Conservation (phyloP, 2,329 filamentous ascomycete genomes). For the Emergomyces orientalis region DNA sequence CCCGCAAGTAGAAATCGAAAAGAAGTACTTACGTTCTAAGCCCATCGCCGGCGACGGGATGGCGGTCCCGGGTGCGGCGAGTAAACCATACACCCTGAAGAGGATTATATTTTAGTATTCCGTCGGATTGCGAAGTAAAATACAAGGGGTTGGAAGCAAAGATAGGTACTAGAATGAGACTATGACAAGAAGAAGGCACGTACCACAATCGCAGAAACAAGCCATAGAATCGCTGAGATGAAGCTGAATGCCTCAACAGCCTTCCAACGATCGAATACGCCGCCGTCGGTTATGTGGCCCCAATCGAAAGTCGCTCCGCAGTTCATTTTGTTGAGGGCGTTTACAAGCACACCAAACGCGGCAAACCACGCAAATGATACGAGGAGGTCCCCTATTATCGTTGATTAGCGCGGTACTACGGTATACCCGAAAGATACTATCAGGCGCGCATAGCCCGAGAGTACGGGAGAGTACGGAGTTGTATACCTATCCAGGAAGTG, state of each 20-base stretch:
- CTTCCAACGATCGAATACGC: conserved; percentile 59
- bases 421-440: background rate
- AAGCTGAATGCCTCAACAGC: conserved; percentile 63
- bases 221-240: conserved; percentile 61
- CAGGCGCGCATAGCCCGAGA: background rate
- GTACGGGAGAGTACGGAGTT: background rate
- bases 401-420: conserved; percentile 8
- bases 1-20: conserved; percentile 20
- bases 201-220: conserved; percentile 52
- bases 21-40: conserved; percentile 4
- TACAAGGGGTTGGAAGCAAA: background rate
- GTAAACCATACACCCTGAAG: conserved; percentile 17
- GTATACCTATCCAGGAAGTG: conserved; percentile 53
- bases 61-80: conserved; percentile 13
- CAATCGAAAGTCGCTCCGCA: conserved; percentile 55
- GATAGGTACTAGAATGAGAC: background rate
- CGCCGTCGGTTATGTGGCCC: conserved; percentile 42
- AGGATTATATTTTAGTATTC: background rate
- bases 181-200: background rate
- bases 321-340: conserved; percentile 42
- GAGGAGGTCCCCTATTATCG: conserved; percentile 50
- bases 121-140: background rate
- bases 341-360: conserved; percentile 56
- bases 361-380: conserved; percentile 63
- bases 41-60: conserved; percentile 14